phyloP scores from a whole-genome alignment of 768 basidiomycete genomes.

The Lactarius hatsudake region DNA sequence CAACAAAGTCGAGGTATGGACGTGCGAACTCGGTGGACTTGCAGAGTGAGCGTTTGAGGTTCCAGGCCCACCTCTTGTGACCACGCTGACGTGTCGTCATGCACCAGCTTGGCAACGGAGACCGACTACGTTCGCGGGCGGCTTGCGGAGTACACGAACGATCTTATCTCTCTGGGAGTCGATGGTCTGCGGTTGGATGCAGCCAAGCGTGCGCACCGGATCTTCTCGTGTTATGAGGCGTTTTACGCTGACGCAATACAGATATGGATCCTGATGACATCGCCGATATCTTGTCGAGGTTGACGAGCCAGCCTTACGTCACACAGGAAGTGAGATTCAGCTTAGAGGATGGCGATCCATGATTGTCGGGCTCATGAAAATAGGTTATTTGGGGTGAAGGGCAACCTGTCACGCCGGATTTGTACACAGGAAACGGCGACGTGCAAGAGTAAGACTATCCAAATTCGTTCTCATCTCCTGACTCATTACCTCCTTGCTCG shows the following conservation, averaged over 20 bases:
- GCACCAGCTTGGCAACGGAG: conserved; percentile 55
- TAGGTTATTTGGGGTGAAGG: conserved; percentile 43
- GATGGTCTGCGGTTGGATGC: conserved; percentile 65
- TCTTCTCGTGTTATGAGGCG: not conserved
- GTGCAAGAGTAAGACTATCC: conserved; percentile 54
- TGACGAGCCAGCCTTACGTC: conserved; percentile 49
- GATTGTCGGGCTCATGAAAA: not conserved
- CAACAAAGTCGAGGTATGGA: conserved; percentile 50
- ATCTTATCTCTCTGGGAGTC: conserved; percentile 58
- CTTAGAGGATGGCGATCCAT: not conserved
- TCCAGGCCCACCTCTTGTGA: not conserved
- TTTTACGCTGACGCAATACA: conserved; percentile 29
- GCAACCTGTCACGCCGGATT: conserved; percentile 51
- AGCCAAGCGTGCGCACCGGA: conserved; percentile 49
- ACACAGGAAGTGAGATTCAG: conserved; percentile 51
- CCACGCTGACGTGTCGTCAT: not conserved
- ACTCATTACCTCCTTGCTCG: too few relatives aligned
- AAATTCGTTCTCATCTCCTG: not conserved
- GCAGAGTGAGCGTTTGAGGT: conserved; percentile 38
- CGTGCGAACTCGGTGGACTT: conserved; percentile 39
- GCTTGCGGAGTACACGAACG: conserved; percentile 57
- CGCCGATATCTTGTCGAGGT: conserved; percentile 48
- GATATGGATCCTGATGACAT: conserved; percentile 56
- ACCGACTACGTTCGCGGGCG: conserved; percentile 53
- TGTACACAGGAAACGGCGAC: conserved; percentile 58